Conservation (phyloP, 2,329 filamentous ascomycete genomes). For the Trichoderma cornu-damae region DNA sequence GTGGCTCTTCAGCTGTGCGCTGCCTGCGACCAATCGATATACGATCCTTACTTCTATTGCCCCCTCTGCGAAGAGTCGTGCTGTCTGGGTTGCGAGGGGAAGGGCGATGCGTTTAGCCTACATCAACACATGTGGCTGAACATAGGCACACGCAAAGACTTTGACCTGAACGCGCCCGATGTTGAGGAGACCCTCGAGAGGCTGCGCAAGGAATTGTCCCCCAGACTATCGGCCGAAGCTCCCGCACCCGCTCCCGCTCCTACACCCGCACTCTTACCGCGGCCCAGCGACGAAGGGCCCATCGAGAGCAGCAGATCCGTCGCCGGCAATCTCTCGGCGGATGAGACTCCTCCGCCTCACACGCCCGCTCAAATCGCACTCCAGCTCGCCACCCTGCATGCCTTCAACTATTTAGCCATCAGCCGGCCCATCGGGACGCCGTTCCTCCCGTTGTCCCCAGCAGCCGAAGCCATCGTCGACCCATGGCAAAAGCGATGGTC, state of each 20-base stretch:
- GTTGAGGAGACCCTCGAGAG: constrained; percentile 13
- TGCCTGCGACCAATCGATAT: not conserved
- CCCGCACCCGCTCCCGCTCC: too few relatives aligned
- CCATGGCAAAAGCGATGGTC: constrained; percentile 21
- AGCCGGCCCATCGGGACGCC: constrained; percentile 23
- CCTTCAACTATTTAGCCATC: constrained; percentile 26
- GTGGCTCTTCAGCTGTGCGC: not conserved
- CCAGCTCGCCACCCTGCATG: constrained; percentile 25
- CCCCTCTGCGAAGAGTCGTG: constrained; percentile 10
- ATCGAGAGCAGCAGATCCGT: not conserved
- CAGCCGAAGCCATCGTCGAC: constrained; percentile 18
- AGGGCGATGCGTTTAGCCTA: not conserved
- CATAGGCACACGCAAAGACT: not conserved
- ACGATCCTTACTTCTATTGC: constrained; percentile 12
- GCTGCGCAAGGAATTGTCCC: not conserved
- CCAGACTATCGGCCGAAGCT: too few relatives aligned
- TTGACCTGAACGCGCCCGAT: constrained; percentile 13
- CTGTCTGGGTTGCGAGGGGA: not conserved
- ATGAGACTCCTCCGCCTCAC: not conserved
- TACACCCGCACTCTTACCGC: too few relatives aligned
- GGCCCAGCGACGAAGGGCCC: too few relatives aligned
- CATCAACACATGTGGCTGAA: constrained; percentile 10
- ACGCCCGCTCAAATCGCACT: constrained; percentile 17
- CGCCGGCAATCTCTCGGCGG: too few relatives aligned
- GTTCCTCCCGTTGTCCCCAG: constrained; percentile 20